Conservation (phyloP, 257 asterid genomes). For the Gentiana straminea region DNA sequence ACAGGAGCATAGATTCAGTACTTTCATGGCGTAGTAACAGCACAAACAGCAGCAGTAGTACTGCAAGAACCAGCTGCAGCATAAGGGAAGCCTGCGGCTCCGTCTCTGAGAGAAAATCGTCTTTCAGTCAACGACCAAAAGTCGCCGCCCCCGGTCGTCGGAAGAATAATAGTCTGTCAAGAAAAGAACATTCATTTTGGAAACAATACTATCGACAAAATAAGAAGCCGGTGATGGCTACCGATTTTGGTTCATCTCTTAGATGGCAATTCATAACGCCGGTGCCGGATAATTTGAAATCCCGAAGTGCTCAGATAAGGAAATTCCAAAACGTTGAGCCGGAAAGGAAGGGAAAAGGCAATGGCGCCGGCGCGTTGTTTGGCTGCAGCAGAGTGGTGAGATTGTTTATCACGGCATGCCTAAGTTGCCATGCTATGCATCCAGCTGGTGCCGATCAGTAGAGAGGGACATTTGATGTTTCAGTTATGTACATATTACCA, state of each 20-base stretch:
- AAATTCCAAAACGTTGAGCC: slow-evolving; percentile 4
- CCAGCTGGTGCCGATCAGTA: slow-evolving; percentile 14
- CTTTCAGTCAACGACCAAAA: slow-evolving; percentile 1
- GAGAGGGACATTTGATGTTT: too few species aligned
- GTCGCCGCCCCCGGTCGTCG: neutral
- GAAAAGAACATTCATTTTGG: too few species aligned
- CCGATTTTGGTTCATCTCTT: slow-evolving; percentile 26
- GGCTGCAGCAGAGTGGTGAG: slow-evolving; percentile 32
- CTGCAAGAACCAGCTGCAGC: slow-evolving; percentile 16
- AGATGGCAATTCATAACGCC: slow-evolving; percentile 67
- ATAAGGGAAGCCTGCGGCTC: slow-evolving; percentile 15
- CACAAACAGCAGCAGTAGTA: slow-evolving; percentile 28
- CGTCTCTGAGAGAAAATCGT: slow-evolving; percentile 3
- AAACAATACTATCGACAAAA: neutral
- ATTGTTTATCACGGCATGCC: slow-evolving; percentile 47
- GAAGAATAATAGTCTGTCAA: neutral
- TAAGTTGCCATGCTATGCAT: slow-evolving; percentile 63
- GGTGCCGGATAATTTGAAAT: slow-evolving; percentile 32
- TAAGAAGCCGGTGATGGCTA: slow-evolving; percentile 12
- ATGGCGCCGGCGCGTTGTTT: neutral
- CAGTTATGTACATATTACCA: too few species aligned
- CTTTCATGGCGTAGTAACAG: slow-evolving; percentile 74
- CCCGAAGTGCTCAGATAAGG: slow-evolving; percentile 18
- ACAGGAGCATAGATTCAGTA: slow-evolving; percentile 35
- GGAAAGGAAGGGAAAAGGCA: slow-evolving; percentile 13